These are phyloP conservation scores for Corymbia maculata DNA, from an alignment of 345 rosid genomes.

Conservation along the genomic window DNA sequence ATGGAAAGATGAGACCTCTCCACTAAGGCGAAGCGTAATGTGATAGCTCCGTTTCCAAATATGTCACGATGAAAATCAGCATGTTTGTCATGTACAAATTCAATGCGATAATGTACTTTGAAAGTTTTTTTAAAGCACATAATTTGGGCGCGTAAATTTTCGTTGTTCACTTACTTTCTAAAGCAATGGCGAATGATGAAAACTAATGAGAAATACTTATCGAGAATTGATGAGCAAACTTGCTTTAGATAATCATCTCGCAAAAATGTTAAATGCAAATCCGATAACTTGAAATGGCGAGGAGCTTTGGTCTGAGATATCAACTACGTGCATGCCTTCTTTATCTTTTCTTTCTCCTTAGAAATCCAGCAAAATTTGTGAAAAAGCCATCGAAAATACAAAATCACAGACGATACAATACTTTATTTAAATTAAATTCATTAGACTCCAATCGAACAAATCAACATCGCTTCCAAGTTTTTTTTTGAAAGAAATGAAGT, in stretches of 20 bases:
- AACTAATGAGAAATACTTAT: not conserved
- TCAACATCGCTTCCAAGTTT: not conserved
- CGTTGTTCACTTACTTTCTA: not conserved
- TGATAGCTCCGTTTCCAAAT: no score
- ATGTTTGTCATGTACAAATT: no score
- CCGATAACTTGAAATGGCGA: not conserved
- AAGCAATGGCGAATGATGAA: not conserved
- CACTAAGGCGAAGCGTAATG: not conserved
- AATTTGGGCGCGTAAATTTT: not conserved
- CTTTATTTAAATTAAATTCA: no score
- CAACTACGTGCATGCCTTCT: not conserved
- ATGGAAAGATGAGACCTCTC: not conserved
- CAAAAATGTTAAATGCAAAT: not conserved
- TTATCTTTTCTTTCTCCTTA: accelerated
- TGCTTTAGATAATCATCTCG: not conserved
- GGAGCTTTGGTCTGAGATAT: not conserved
- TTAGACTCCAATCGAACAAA: accelerated
- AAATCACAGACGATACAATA: not conserved
- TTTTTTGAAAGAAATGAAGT: no score
- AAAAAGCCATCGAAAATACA: not conserved
- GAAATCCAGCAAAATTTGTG: not conserved
- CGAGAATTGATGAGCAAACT: not conserved
- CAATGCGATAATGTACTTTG: no score
- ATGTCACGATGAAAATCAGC: no score
- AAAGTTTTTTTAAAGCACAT: not conserved